phyloP scores from a whole-genome alignment of 148 eudicot genomes.

The Fallopia convolvulus region DNA sequence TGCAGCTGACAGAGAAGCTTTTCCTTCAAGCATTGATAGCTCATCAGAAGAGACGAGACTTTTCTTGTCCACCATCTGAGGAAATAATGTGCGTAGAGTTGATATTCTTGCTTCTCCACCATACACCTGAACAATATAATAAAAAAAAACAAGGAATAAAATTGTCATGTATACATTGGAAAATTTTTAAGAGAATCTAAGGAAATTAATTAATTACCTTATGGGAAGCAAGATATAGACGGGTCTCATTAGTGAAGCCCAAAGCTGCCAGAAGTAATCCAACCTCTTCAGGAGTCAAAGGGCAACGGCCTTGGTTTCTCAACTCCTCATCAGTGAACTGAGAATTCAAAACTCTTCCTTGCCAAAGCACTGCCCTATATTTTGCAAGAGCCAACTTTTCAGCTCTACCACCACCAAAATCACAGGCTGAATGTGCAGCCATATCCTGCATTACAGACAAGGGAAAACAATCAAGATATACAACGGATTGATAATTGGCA shows the following conservation, averaged over 20 bases:
- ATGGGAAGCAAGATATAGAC: slow-evolving; percentile 95
- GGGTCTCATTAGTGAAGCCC: slow-evolving; percentile 72
- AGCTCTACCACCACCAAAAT: slow-evolving; percentile 96
- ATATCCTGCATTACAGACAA: slow-evolving; percentile 53
- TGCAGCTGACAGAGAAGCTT: slow-evolving; percentile 87
- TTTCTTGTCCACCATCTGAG: slow-evolving; percentile 85
- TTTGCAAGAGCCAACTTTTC: slow-evolving; percentile 92
- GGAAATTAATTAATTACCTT: slow-evolving; percentile 38
- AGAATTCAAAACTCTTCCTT: slow-evolving; percentile 86
- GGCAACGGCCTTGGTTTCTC: slow-evolving; percentile 94
- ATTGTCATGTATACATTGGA: neutral
- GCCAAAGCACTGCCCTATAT: slow-evolving; percentile 91
- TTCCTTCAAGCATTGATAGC: slow-evolving; percentile 60
- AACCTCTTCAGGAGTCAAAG: slow-evolving; percentile 95
- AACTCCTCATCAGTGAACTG: slow-evolving; percentile 85
- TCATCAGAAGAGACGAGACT: slow-evolving; percentile 68
- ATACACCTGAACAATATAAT: slow-evolving; percentile 41
- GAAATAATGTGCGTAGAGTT: slow-evolving; percentile 63
- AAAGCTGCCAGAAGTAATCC: slow-evolving; percentile 79
- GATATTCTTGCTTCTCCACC: slow-evolving; percentile 91
- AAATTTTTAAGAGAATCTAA: neutral
- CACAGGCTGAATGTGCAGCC: slow-evolving; percentile 99
- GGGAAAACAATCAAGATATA: neutral
- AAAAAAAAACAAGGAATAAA: neutral
- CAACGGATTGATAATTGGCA: neutral